Evolutionary conservation across 78 protist species (phyloP).

Genomic region (Dictyostelium discoideum): DNA sequence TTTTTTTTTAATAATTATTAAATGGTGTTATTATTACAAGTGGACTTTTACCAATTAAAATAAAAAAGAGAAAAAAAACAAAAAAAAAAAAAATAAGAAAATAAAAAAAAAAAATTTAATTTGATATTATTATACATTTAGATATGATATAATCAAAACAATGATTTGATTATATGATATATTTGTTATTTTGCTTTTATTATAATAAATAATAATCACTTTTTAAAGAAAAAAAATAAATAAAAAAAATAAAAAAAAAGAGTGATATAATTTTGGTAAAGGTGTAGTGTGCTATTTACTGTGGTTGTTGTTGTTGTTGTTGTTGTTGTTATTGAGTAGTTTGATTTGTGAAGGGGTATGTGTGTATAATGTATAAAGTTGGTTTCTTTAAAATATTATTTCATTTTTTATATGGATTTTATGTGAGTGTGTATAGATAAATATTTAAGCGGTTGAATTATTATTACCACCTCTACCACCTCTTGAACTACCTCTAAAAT

Average conservation of each 20-base stretch:
- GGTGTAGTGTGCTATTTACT: background rate
- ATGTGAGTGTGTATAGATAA: background rate
- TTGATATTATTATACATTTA: background rate
- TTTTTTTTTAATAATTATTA: too few relatives aligned
- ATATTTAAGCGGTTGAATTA: background rate
- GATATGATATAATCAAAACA: background rate
- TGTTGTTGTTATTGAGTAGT: background rate
- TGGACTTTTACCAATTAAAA: too few relatives aligned
- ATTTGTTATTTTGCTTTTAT: background rate
- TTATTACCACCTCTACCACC: conserved; percentile 27
- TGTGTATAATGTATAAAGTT: background rate
- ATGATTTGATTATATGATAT: background rate
- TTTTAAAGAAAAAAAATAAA: too few relatives aligned
- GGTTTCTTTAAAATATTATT: background rate
- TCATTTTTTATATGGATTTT: background rate
- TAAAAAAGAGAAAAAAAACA: too few relatives aligned
- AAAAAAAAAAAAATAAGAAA: too few relatives aligned
- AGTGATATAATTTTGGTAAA: background rate
- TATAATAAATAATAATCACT: background rate
- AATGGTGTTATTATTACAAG: too few relatives aligned
- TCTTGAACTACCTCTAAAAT: conserved; percentile 6
- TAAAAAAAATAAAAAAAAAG: too few relatives aligned
- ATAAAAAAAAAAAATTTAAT: too few relatives aligned
- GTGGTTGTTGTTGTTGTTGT: background rate
- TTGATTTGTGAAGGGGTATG: background rate